A percentile compares a stretch with the other conserved stretches of the same genome.
Conservation (phyloP, 352 stramenopile genomes). For the Plasmopara muralis region DNA sequence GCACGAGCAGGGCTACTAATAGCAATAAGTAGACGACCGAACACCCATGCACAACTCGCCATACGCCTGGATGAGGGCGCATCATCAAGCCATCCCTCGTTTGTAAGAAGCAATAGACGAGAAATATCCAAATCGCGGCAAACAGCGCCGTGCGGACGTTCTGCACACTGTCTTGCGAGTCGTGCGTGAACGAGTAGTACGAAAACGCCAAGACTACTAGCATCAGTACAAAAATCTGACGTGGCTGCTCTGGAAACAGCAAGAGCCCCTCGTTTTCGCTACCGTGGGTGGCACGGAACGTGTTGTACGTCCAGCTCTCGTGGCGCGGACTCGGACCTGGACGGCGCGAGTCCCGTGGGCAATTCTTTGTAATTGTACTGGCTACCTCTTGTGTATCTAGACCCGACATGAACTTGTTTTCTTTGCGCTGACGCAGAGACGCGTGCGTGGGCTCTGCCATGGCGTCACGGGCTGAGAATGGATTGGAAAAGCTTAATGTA, state of each 20-base stretch:
- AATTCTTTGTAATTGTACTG: not conserved
- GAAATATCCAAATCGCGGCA: slow-evolving; percentile 67
- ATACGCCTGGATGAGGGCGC: slow-evolving; percentile 67
- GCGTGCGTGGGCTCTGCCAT: slow-evolving; percentile 1
- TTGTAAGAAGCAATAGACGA: slow-evolving; percentile 84
- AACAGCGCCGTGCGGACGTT: slow-evolving; percentile 62
- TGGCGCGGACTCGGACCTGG: slow-evolving; percentile 16
- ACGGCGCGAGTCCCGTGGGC: slow-evolving; percentile 1
- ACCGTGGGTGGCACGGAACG: slow-evolving; percentile 53
- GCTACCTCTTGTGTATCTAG: slow-evolving; percentile 7
- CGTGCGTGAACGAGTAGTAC: slow-evolving; percentile 80
- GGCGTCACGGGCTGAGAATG: too few relatives aligned
- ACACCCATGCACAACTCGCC: slow-evolving; percentile 72
- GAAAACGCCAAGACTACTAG: slow-evolving; percentile 53
- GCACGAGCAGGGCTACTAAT: slow-evolving; percentile 57
- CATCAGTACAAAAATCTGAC: slow-evolving; percentile 66
- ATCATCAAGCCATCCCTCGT: slow-evolving; percentile 75
- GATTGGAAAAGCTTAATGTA: too few relatives aligned
- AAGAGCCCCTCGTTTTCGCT: slow-evolving; percentile 57
- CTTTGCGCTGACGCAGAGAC: slow-evolving; percentile 19
- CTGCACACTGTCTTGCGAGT: slow-evolving; percentile 54
- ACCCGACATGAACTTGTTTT: slow-evolving; percentile 1
- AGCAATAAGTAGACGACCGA: slow-evolving; percentile 74
- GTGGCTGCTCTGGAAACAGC: slow-evolving; percentile 72
- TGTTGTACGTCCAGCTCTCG: slow-evolving; percentile 38